Evolutionary conservation across 2,329 filamentous ascomycete species (phyloP), one percentile per base, ranked within the genome.

Genomic region (Sphaerulina musiva): DNA sequence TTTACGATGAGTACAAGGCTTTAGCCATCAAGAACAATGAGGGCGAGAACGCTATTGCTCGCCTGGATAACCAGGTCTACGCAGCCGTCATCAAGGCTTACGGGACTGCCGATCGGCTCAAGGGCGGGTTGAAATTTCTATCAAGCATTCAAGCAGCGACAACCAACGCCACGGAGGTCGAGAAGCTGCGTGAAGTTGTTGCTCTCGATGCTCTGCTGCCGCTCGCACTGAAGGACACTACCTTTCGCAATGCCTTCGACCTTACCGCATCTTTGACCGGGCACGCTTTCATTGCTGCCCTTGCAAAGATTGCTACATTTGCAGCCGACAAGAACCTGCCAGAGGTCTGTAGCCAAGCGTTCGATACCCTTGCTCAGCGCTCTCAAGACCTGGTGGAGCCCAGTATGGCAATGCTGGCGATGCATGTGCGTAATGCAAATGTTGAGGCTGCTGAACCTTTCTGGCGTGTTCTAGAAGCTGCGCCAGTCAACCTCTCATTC

Each of bases 1-100:
- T 89, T 72, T 98, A 96, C 74, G 92, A 95, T 60, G 89, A 95
- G 72, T 97, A 97, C 78, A 89, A 89, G 67, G 81, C 83, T 44
- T 78, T 96, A 41, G 91, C 92, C n/a, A 82, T 97, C 49, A 84
- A 86, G 39, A 81, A 93, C 68, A 87, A 96, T 69, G 82, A 80
- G 39, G 90, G 90, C 54, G 77, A 83, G 55, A 77, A 84, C 45
- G 80, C 80, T 8, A 77, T 85, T 45, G 79, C 86, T 59, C 84
- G 91, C 48, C 79, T 87, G 46, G 92, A 97, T 68, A 82, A 85
- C 29, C 80, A 89, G 60, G 86, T 97, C 6, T 97, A 98, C 67
- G 89, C 91, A 23, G 81, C 92, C n/a, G 78, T 98, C 51, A 85
- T 97, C 72, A 88, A 89, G 63, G 90, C 90, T 1, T 97, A 97